Evolutionary conservation across 139 green algal species (phyloP).

Genomic region (Chlamydomonas asymmetrica): DNA sequence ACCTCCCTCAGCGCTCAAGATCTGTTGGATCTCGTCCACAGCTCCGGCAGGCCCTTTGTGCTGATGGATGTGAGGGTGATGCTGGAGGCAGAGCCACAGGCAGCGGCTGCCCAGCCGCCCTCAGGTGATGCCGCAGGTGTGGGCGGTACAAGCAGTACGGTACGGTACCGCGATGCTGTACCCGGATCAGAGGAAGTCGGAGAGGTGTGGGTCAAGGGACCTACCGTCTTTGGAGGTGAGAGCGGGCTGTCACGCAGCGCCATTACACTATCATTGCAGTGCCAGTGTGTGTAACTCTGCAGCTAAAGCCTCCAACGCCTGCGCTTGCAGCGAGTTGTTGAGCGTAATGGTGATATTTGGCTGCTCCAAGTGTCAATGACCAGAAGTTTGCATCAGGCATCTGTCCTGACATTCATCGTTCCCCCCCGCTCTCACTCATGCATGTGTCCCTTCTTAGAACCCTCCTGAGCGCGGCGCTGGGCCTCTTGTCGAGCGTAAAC

Average conservation of each 20-base stretch:
- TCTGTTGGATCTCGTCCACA: conserved; percentile 65
- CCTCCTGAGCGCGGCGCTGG: too few relatives aligned
- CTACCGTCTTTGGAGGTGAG: conserved; percentile 72
- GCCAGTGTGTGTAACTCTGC: too few relatives aligned
- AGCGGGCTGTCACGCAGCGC: too few relatives aligned
- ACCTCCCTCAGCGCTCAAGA: too few relatives aligned
- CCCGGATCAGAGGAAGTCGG: conserved; percentile 58
- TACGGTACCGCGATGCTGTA: conserved; percentile 22
- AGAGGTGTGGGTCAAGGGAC: conserved; percentile 73
- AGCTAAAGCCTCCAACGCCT: too few relatives aligned
- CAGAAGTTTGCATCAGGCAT: too few relatives aligned
- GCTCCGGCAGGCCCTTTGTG: conserved; percentile 70
- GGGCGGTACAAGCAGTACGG: conserved; percentile 22
- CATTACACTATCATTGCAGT: too few relatives aligned
- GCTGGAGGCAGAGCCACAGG: not conserved
- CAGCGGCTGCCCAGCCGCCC: not conserved
- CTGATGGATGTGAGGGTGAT: conserved; percentile 64
- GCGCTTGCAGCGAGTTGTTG: not conserved
- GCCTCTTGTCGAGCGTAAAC: too few relatives aligned
- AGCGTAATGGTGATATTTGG: not conserved
- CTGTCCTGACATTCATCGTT: too few relatives aligned
- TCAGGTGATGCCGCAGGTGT: conserved; percentile 34
- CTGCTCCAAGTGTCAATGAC: not conserved
- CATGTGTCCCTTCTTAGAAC: too few relatives aligned
- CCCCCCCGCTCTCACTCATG: too few relatives aligned